phyloP scores from a whole-genome alignment of 306 rosid genomes.

The Castanospermum australe region DNA sequence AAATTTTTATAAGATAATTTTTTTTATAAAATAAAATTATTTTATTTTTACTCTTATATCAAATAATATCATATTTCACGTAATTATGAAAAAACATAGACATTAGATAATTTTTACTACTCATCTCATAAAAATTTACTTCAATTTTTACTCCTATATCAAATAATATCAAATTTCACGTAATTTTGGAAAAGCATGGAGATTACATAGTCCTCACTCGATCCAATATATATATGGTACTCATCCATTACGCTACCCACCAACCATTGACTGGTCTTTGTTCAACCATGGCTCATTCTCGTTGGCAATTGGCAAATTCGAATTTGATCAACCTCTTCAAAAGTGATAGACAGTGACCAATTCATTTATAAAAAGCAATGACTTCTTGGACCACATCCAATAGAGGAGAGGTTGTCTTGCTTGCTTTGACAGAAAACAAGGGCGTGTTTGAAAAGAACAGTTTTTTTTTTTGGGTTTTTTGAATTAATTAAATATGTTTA shows the following conservation, averaged over 20 bases:
- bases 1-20: too few species aligned
- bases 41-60: too few species aligned
- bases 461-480: too few species aligned
- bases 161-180: neutral
- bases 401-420: neutral
- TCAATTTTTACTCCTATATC: too few species aligned
- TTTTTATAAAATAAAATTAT: too few species aligned
- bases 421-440: neutral
- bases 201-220: neutral
- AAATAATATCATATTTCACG: too few species aligned
- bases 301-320: neutral
- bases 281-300: conserved; percentile 7
- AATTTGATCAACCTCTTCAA: conserved; percentile 3
- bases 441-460: too few species aligned
- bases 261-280: neutral
- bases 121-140: too few species aligned
- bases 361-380: neutral
- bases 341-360: conserved; percentile 12
- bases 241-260: neutral
- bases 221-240: neutral
- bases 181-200: neutral
- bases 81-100: too few species aligned
- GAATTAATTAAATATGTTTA: too few species aligned
- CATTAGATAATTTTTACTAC: too few species aligned
- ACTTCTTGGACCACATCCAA: neutral